phyloP scores from a whole-genome alignment of 2,329 filamentous ascomycete species.

The Monilinia laxa region DNA sequence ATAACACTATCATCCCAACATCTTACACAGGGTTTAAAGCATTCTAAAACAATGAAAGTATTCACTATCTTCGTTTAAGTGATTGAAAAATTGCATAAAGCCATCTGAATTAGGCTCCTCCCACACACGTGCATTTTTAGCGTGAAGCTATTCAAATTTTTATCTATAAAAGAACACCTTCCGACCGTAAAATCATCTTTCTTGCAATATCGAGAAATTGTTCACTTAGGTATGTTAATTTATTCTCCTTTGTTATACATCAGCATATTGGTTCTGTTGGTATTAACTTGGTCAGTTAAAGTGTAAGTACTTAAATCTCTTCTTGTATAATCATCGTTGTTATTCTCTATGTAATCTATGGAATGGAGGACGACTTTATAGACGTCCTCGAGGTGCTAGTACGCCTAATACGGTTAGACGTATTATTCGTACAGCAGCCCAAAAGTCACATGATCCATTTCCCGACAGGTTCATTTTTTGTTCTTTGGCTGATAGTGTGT shows the following conservation, averaged over 20 bases:
- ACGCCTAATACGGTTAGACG: too few species aligned
- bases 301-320: too few species aligned
- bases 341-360: too few species aligned
- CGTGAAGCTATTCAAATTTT: not conserved
- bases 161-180: not conserved
- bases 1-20: not conserved
- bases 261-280: accelerated
- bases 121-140: not conserved
- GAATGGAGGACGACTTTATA: too few species aligned
- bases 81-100: accelerated
- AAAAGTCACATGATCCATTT: too few species aligned
- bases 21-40: not conserved
- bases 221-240: not conserved
- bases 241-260: accelerated
- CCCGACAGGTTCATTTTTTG: accelerated
- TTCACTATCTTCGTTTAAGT: not conserved
- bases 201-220: not conserved
- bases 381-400: too few species aligned
- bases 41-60: not conserved
- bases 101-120: not conserved
- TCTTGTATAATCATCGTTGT: too few species aligned
- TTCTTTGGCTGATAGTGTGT: not conserved
- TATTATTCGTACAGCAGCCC: too few species aligned
- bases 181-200: not conserved
- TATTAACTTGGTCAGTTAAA: too few species aligned